phyloP scores from a whole-genome alignment of 1,139 yeast genomes.

The Taphrina pruni region DNA sequence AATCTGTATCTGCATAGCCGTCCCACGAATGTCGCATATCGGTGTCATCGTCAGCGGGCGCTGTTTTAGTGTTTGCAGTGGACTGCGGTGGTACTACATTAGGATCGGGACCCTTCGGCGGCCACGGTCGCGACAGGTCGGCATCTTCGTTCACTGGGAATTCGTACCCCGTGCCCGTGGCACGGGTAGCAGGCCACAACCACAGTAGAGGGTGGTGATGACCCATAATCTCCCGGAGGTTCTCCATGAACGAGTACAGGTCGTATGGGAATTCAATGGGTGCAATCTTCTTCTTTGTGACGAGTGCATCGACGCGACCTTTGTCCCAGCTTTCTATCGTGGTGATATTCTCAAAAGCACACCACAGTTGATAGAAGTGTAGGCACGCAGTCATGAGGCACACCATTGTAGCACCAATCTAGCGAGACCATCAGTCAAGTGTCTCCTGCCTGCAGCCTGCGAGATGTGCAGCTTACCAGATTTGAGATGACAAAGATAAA shows the following conservation, averaged over 20 bases:
- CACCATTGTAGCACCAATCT: constrained; percentile 20
- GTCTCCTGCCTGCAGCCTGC: too few relatives aligned
- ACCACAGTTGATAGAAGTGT: constrained; percentile 60
- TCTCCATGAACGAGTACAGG: constrained; percentile 48
- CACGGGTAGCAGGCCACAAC: constrained; percentile 36
- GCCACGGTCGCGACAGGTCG: constrained; percentile 23
- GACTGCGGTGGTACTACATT: background rate
- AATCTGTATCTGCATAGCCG: constrained; percentile 6
- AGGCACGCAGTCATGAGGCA: constrained; percentile 67
- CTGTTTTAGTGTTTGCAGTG: too few relatives aligned
- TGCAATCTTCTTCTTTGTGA: constrained; percentile 45
- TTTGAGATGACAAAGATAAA: background rate
- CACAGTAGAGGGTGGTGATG: constrained; percentile 21
- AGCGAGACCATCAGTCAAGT: background rate
- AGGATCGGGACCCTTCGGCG: constrained; percentile 13
- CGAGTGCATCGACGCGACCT: constrained; percentile 69
- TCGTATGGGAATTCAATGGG: constrained; percentile 79
- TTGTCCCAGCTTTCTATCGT: constrained; percentile 93
- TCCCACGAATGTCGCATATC: background rate
- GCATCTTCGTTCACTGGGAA: constrained; percentile 44
- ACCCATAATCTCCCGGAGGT: constrained; percentile 29
- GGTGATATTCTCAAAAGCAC: constrained; percentile 73
- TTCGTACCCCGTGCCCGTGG: constrained; percentile 43
- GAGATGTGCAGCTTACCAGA: background rate
- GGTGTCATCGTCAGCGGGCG: background rate